Conservation (phyloP, 2,329 filamentous ascomycete species). For the Aureobasidium sp. region DNA sequence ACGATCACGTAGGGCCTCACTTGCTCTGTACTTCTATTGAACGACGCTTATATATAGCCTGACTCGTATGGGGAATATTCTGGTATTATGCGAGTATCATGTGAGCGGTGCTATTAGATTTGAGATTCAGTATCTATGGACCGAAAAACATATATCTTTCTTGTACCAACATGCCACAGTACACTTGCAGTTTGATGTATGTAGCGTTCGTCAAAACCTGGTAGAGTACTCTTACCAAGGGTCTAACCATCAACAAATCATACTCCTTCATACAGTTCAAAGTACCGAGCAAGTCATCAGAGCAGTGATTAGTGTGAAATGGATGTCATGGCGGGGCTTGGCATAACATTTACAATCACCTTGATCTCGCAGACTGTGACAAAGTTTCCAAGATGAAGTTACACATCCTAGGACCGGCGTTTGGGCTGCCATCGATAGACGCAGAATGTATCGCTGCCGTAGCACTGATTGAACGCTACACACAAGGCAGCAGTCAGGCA, state of each 20-base stretch:
- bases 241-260: neutral
- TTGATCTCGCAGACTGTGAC: neutral
- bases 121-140: no score
- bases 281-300: neutral
- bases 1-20: neutral
- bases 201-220: neutral
- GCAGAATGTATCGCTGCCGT: constrained; percentile 80
- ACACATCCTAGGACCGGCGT: constrained; percentile 84
- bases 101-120: no score
- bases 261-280: neutral
- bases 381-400: constrained; percentile 38
- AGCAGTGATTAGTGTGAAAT: neutral
- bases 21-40: neutral
- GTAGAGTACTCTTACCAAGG: neutral
- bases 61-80: no score
- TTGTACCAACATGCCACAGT: no score
- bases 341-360: neutral
- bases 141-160: no score
- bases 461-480: constrained; percentile 55
- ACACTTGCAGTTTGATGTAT: neutral
- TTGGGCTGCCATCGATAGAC: constrained; percentile 82
- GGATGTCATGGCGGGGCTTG: neutral
- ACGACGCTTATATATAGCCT: no score
- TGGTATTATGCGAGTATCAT: no score
- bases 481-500: constrained; percentile 9